Base-by-base conservation (phyloP, 257 asterid species). In the Penstemon davidsonii region DNA sequence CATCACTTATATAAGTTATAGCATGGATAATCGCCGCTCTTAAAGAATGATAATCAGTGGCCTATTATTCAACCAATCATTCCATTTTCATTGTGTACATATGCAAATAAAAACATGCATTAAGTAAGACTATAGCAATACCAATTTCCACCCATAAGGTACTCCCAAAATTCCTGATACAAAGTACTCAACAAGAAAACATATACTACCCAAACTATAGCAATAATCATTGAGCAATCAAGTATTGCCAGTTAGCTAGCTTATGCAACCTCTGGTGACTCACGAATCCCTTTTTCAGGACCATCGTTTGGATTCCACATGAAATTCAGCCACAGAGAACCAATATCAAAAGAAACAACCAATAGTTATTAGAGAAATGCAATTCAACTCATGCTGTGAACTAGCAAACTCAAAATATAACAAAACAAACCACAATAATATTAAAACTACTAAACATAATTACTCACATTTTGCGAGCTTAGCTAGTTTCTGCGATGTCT, bases 401-500 rank as follows among this genome's bases (percentile, higher is more conserved):
- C 65, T 39, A 36, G 6, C 2, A n/a, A 13, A 41, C 5, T 6
- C 63, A 55, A 6, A 53, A 47, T 10, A 66, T 7, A 61, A 42
- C 43, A 64, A 71, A 13, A 46, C 70, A 64, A 62, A 52, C 4
- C 42, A 36, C 67, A 53, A 55, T 10, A n/a, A 58, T 40, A 25
- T 8, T 6, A 67, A 46, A 64, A 4, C 47, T 8, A 59, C 6
- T 33, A 13, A 13, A 12, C 3, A 55, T 7, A 19, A 67, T 49
- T 4, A 78, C 92, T 73, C 73, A 93, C 99, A 80, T 81, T 88
- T 81, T 11, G 99, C 98, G 62, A 94, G 95, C 86, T 85, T 89
- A 33, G 96, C 78, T 55, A 94, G 89, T 77, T 94, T 94, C 85
- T 87, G 96, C 50, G 99, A 94, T 25, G 96, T 89, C 66, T 89